Conservation (phyloP, 1,139 yeast species). For the Casaregolazyma suthepensis region DNA sequence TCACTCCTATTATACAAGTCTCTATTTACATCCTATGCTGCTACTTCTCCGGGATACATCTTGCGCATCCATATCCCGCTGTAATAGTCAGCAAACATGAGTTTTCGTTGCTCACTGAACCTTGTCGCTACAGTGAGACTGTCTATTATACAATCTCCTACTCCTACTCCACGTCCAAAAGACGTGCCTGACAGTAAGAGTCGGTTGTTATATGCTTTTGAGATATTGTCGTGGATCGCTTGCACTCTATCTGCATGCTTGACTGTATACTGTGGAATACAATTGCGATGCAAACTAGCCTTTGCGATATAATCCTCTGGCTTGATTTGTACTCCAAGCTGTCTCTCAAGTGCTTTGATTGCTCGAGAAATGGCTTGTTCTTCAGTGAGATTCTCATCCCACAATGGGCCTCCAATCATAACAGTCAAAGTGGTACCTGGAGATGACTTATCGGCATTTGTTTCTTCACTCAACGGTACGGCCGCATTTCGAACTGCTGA, state of each 20-base stretch:
- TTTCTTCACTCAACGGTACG: conserved; percentile 12
- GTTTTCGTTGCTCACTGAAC: conserved; percentile 28
- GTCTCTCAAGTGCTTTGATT: conserved; percentile 42
- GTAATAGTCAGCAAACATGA: conserved; percentile 21
- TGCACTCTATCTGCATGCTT: conserved; percentile 55
- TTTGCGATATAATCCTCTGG: conserved; percentile 33
- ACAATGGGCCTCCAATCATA: conserved; percentile 84
- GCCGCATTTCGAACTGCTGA: conserved; percentile 53
- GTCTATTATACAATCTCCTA: conserved; percentile 76
- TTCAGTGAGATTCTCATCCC: conserved; percentile 35
- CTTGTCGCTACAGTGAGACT: conserved; percentile 52
- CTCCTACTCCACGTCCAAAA: conserved; percentile 78
- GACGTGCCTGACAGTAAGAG: conserved; percentile 76
- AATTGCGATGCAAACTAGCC: conserved; percentile 38
- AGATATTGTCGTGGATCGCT: conserved; percentile 34
- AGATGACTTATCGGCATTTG: not conserved
- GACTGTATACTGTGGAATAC: conserved; percentile 78
- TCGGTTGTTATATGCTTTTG: conserved; percentile 36
- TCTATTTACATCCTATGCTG: not conserved
- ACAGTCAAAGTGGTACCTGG: conserved; percentile 66
- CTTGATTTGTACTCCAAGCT: conserved; percentile 44
- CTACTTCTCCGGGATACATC: conserved; percentile 1
- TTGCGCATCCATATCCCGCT: conserved; percentile 8
- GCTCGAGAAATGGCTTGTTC: conserved; percentile 42
- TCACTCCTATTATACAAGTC: not conserved